These are phyloP conservation scores for Penicillium arizonense DNA, from an alignment of 495 filamentous ascomycete species.

Conservation along the genomic window DNA sequence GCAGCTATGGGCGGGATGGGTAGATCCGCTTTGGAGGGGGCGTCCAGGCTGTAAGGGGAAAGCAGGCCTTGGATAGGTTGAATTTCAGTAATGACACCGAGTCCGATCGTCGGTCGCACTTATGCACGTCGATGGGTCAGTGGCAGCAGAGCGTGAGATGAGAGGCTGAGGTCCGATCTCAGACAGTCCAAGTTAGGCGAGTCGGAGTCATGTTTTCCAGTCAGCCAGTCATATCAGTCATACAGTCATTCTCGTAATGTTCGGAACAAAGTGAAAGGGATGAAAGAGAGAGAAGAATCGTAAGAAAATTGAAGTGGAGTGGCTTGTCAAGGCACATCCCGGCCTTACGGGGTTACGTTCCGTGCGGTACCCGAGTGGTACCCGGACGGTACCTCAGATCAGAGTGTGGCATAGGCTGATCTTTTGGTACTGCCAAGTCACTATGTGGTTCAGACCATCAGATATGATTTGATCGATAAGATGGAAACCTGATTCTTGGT, in stretches of 20 bases:
- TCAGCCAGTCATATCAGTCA: too few relatives aligned
- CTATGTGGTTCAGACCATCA: constrained; percentile 9
- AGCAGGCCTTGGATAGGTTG: constrained; percentile 1
- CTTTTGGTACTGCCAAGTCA: constrained; percentile 8
- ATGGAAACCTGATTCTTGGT: constrained; percentile 13
- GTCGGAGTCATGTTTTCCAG: too few relatives aligned
- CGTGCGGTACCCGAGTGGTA: constrained; percentile 1
- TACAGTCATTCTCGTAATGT: too few relatives aligned
- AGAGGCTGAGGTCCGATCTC: constrained; percentile 20
- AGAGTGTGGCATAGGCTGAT: neutral
- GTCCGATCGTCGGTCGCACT: constrained; percentile 39
- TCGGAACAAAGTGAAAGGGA: too few relatives aligned
- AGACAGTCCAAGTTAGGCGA: constrained; percentile 13
- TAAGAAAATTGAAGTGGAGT: constrained; percentile 1
- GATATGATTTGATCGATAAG: constrained; percentile 30
- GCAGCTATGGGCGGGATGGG: constrained; percentile 15
- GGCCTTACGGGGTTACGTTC: neutral
- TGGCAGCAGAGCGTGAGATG: constrained; percentile 9
- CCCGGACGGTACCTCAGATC: neutral
- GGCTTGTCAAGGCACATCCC: constrained; percentile 3
- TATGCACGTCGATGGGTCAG: constrained; percentile 38
- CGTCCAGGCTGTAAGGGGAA: constrained; percentile 17
- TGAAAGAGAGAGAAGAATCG: neutral
- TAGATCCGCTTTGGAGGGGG: constrained; percentile 21
- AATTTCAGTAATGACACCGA: constrained; percentile 14